Conservation (phyloP, 2,329 filamentous ascomycete species). For the Phyllosticta paracitricarpa region DNA sequence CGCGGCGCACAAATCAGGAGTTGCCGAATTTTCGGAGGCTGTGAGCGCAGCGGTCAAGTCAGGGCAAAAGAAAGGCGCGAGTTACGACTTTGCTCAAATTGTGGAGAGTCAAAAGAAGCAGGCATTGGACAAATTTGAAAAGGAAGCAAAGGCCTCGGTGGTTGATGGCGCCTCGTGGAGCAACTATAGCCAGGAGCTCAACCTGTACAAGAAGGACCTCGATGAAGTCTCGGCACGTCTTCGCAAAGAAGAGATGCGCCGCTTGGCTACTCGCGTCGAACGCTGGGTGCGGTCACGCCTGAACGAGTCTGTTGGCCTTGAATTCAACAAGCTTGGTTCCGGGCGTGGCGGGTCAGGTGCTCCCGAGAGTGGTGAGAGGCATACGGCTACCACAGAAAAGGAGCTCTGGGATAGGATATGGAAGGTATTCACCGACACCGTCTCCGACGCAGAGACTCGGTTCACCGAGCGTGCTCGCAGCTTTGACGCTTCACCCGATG, state of each 20-base stretch:
- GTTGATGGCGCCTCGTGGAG: conserved; percentile 82
- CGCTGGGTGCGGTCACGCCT: conserved; percentile 86
- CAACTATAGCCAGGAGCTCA: conserved; percentile 70
- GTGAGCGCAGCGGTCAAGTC: conserved; percentile 80
- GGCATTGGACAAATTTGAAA: conserved; percentile 64
- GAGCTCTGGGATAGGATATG: conserved; percentile 95
- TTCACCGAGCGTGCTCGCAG: conserved; percentile 85
- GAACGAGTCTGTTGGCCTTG: conserved; percentile 76
- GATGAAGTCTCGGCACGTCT: conserved; percentile 77
- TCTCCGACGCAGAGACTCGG: conserved; percentile 72
- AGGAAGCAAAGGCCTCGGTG: conserved; percentile 61
- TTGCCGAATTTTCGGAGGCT: conserved; percentile 74
- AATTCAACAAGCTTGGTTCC: conserved; percentile 93
- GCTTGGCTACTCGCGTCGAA: conserved; percentile 81
- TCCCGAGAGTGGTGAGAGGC: conserved; percentile 66
- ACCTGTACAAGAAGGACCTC: conserved; percentile 79
- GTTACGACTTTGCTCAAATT: conserved; percentile 93
- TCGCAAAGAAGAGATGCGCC: conserved; percentile 91
- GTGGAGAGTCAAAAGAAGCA: conserved; percentile 72
- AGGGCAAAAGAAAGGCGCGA: conserved; percentile 81
- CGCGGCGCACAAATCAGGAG: conserved; percentile 81
- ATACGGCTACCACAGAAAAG: conserved; percentile 53
- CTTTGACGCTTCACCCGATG: conserved; percentile 84
- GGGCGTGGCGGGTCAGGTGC: conserved; percentile 74
- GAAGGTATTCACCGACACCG: conserved; percentile 71